phyloP scores from a whole-genome alignment of 192 early-diverging fungal genomes.

The Backusella westeae region DNA sequence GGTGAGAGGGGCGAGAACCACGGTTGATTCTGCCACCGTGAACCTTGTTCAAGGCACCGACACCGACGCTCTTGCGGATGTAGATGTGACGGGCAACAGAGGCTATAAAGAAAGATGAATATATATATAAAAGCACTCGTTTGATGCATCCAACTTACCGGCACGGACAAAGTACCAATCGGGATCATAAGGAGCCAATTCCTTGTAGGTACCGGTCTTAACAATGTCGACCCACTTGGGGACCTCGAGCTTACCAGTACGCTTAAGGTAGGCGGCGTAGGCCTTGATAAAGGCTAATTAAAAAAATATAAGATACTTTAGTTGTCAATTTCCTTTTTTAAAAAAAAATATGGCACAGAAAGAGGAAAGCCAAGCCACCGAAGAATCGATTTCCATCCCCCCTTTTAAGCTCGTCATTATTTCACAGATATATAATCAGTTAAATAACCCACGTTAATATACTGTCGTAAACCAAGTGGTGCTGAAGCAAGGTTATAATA shows the following conservation, averaged over 20 bases:
- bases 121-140: not conserved
- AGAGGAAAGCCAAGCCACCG: constrained; percentile 4
- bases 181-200: constrained; percentile 95
- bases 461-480: not conserved
- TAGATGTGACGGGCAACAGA: constrained; percentile 98
- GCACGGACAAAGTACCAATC: constrained; percentile 99
- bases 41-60: constrained; percentile 92
- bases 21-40: constrained; percentile 93
- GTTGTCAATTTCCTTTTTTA: not conserved
- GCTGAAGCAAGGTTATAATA: not conserved
- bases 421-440: not conserved
- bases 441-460: not conserved
- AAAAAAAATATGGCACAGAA: not conserved
- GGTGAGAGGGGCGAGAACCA: constrained; percentile 92
- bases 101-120: constrained; percentile 42
- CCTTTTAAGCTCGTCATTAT: not conserved
- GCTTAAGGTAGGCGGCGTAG: constrained; percentile 99
- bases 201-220: constrained; percentile 98
- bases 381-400: not conserved
- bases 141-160: constrained; percentile 45
- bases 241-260: constrained; percentile 96
- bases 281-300: constrained; percentile 90
- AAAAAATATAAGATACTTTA: not conserved
- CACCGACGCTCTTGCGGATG: constrained; percentile 90
- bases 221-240: constrained; percentile 99